Base-by-base conservation (phyloP, 2,329 filamentous ascomycete species). In the Epichloe sp. region DNA sequence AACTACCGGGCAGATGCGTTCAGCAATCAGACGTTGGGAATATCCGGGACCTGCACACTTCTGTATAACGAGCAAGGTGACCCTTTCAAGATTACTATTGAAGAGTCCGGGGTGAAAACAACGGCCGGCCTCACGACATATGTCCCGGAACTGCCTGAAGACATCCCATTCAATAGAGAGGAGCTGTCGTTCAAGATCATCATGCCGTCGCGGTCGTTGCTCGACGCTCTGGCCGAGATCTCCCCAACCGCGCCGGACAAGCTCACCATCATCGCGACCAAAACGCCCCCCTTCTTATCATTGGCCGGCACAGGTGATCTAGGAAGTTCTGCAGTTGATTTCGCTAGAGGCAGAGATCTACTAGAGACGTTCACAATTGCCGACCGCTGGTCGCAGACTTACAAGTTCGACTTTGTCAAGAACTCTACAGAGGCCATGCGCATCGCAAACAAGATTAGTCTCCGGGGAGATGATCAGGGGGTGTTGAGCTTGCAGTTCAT, bases 401-500 rank as follows among this genome's bases (percentile, higher is more conserved):
- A 94, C 73, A 89, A 88, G 59, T 97, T 96, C 63, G 78, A 85
- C 50, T 78, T 95, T 49, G 76, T 98, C 63, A 89, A 87, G 65
- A 85, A 86, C 57, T 90, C 91, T 0, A 82, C 82, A 44, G 83
- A 91, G 56, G 91, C 93, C n/a, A 97, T 98, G 91, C 82, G 84
- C 44, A 80, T 89, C 38, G 88, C 90, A 4, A 90, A 79, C 61
- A 98, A 97, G 68, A 90, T 97, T 52, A 95, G 89, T 63, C 77
- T 98, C 54, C 77, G 93, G 15, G 85, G 88, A 0, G 93, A 98
- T 66, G 76, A 79, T 2, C 88, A 95, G 63, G 91, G 0, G 0
- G 91, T 98, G 34, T 68, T 98, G 56, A 96, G 88, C 67, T 70
- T 97, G 64, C 93, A 98, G 63, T 96, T 97, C 61, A 93, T 98